Evolutionary conservation across 495 filamentous ascomycete species (phyloP), one percentile per base, ranked within the genome.

Genomic region (Amphirosellinia nigrospora): DNA sequence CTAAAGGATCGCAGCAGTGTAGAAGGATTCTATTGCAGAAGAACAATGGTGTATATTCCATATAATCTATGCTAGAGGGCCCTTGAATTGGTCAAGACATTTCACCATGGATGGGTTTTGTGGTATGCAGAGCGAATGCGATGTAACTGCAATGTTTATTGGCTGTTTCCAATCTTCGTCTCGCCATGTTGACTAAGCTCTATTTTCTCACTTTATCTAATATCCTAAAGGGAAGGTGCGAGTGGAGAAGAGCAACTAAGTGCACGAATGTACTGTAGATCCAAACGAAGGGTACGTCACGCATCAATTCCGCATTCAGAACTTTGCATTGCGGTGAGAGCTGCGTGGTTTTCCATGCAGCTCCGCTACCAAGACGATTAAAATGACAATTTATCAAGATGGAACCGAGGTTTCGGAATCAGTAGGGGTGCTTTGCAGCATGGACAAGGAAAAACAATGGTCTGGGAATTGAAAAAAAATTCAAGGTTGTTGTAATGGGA

Each of bases 121-220:
- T 45, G 13, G 11, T 45, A 45, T 16, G 3, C 41, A 45, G 19
- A 45, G 7, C 41, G 19, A 45, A 45, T 45, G 41, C 41, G 4
- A 16, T 4, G 16, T 45, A 45, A 45, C 41, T 45, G 41, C 41
- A 56, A 34, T 30, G 16, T 16, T 34, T 34, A 56, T 56, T 56
- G 53, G 53, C 53, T 56, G 13, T 56, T 36, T n/a, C n/a, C n/a
- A n/a, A n/a, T n/a, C n/a, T 53, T 34, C 15, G 7, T 26, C 26
- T 56, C 11, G 30, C n/a, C 32, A 9, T 30, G 1, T 26, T 45
- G 41, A 45, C 41, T 45, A 45, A 45, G 41, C 26, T 19, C 26
- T 16, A 30, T 56, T 34, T 19, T 56, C 53, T 56, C 53, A 56
- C 53, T 56, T 13, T 56, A 52, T 52, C 23, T 26, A 52, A 52